phyloP scores from a whole-genome alignment of 768 basidiomycete genomes.

The Podaxis sp. region DNA sequence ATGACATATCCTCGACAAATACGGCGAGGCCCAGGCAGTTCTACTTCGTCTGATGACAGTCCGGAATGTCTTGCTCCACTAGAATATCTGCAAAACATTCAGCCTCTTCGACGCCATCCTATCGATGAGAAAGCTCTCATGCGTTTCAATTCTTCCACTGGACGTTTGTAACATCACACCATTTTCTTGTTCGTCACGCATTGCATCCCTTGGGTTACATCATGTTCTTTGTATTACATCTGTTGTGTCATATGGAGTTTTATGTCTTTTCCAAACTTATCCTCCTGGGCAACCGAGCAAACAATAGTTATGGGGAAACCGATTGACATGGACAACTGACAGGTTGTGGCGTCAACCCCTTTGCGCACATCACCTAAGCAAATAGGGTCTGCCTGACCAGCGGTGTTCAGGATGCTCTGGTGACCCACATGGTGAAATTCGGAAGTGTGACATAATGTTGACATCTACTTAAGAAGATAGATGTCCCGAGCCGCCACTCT shows the following conservation, averaged over 20 bases:
- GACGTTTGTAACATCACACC: conserved; percentile 14
- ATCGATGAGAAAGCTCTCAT: conserved; percentile 54
- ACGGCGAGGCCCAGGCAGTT: conserved; percentile 27
- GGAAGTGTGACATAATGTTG: conserved; percentile 9
- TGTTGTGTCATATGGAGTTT: conserved; percentile 5
- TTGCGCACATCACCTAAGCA: conserved; percentile 1
- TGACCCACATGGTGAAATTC: conserved; percentile 7
- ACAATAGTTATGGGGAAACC: conserved; percentile 1
- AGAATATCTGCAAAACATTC: conserved; percentile 63
- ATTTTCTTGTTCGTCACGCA: background rate
- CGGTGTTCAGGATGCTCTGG: background rate
- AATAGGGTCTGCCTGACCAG: background rate
- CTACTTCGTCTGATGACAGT: conserved; percentile 31
- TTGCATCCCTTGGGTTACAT: conserved; percentile 5
- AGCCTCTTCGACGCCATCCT: conserved; percentile 66
- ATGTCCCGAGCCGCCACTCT: background rate
- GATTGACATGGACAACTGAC: conserved; percentile 14
- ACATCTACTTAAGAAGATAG: conserved; percentile 2
- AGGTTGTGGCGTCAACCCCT: conserved; percentile 14
- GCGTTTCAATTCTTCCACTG: conserved; percentile 30
- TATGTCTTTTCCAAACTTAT: background rate
- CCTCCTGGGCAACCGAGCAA: background rate
- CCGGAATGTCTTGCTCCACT: conserved; percentile 55
- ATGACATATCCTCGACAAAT: conserved; percentile 16
- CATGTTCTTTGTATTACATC: conserved; percentile 1